Conservation (phyloP, 345 rosid species). For the Populus ilicifolia region DNA sequence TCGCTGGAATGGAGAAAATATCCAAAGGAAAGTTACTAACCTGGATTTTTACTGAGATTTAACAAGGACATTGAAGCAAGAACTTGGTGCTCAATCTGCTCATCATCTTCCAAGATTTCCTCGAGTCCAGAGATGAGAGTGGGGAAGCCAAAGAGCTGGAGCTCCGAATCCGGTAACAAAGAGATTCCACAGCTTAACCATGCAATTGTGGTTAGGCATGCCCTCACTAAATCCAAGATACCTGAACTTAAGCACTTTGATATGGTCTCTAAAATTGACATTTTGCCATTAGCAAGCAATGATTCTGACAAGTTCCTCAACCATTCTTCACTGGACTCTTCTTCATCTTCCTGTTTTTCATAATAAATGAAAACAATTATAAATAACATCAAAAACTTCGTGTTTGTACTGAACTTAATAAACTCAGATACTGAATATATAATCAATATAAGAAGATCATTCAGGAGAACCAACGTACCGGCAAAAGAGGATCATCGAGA, state of each 20-base stretch:
- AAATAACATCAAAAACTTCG: no score
- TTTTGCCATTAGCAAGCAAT: constrained; percentile 33
- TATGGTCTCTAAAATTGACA: constrained; percentile 37
- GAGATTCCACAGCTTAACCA: constrained; percentile 53
- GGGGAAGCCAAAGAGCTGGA: constrained; percentile 41
- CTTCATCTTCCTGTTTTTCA: constrained; percentile 40
- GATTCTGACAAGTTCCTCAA: constrained; percentile 38
- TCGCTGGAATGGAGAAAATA: no score
- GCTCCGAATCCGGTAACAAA: constrained; percentile 23
- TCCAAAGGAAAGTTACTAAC: constrained; percentile 20
- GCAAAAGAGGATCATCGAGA: constrained; percentile 3
- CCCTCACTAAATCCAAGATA: constrained; percentile 30
- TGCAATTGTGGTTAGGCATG: constrained; percentile 40
- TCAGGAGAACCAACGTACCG: constrained; percentile 23
- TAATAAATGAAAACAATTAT: background rate
- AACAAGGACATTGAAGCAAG: constrained; percentile 54
- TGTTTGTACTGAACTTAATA: no score
- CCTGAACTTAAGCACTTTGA: constrained; percentile 41
- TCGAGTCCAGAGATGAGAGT: constrained; percentile 42
- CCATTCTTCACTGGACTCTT: constrained; percentile 31
- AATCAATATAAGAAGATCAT: background rate
- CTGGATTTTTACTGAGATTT: constrained; percentile 50
- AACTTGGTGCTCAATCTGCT: constrained; percentile 35
- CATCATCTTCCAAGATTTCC: constrained; percentile 35
- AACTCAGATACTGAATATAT: background rate